Percentiles rank a stretch among this genome's conserved stretches.
phyloP scores from a whole-genome alignment of 1,284 basidiomycete species.

The Tilletia walkeri region DNA sequence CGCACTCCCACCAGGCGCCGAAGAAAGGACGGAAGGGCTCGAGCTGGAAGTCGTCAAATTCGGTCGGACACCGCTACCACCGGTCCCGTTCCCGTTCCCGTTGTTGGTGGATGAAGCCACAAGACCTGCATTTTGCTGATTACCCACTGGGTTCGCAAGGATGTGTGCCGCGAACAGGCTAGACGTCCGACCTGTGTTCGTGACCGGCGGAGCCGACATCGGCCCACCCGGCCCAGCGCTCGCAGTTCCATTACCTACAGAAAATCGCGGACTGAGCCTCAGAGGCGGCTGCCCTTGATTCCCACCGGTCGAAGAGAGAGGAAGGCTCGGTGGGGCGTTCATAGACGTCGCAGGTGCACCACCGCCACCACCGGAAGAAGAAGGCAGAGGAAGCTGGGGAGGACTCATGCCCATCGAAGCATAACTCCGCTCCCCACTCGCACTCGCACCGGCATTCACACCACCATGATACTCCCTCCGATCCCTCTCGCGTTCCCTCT shows the following conservation, averaged over 20 bases:
- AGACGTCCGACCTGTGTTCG: not conserved
- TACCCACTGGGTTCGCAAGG: not conserved
- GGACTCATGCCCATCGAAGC: too few species aligned
- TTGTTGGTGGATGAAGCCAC: too few species aligned
- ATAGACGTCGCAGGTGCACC: not conserved
- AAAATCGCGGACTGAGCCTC: too few species aligned
- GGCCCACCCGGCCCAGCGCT: not conserved
- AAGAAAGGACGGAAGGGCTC: not conserved
- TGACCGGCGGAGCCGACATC: not conserved
- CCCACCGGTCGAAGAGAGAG: too few species aligned
- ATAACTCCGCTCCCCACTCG: not conserved
- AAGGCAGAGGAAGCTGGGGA: too few species aligned
- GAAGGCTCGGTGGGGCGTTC: not conserved
- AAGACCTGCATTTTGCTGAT: too few species aligned
- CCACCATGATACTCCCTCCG: not conserved
- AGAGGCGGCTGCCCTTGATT: too few species aligned
- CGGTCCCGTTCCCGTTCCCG: not conserved
- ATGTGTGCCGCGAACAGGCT: slow-evolving; percentile 15
- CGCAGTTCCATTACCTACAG: too few species aligned
- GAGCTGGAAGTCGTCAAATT: not conserved
- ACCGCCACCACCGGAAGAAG: too few species aligned
- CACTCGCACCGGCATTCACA: not conserved
- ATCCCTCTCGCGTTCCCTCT: not conserved
- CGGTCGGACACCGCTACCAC: not conserved
- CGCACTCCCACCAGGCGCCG: not conserved